These are phyloP conservation scores for Apiotrichum sp. DNA, from an alignment of 1,284 basidiomycete species.

Conservation along the genomic window DNA sequence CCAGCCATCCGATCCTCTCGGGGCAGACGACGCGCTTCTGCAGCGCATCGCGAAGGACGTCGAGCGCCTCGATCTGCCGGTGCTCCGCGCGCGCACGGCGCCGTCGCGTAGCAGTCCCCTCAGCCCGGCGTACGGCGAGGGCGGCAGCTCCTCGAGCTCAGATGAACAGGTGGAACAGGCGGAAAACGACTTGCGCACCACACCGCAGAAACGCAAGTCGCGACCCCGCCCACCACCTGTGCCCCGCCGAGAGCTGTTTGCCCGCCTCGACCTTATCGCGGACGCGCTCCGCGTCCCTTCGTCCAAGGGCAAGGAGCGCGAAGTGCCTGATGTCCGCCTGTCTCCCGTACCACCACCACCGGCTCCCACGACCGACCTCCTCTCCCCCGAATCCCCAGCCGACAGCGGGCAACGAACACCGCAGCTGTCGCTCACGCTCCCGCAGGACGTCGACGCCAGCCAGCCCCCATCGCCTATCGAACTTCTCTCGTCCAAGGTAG, in stretches of 20 bases:
- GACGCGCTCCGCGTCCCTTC: not conserved
- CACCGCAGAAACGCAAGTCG: not conserved
- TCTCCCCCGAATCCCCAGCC: slow-evolving; percentile 15
- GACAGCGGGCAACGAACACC: slow-evolving; percentile 7
- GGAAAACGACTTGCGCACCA: slow-evolving; percentile 6
- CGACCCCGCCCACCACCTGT: not conserved
- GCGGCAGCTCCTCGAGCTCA: no score
- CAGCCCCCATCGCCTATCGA: slow-evolving; percentile 30
- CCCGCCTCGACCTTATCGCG: slow-evolving; percentile 8
- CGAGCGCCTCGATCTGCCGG: slow-evolving; percentile 32
- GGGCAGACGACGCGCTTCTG: slow-evolving; percentile 30
- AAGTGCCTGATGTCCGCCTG: not conserved
- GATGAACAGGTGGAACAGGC: not conserved
- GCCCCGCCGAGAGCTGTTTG: slow-evolving; percentile 12
- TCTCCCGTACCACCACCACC: not conserved
- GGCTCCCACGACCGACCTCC: slow-evolving; percentile 2
- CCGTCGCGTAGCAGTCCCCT: slow-evolving; percentile 22
- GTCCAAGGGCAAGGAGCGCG: slow-evolving; percentile 12
- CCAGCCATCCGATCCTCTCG: slow-evolving; percentile 25
- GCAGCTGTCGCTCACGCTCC: slow-evolving; percentile 20
- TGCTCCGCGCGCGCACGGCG: slow-evolving; percentile 25
- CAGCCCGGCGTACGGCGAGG: slow-evolving; percentile 5
- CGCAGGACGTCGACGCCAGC: not conserved
- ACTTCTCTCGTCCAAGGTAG: slow-evolving; percentile 30
- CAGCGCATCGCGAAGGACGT: slow-evolving; percentile 36